Percentiles rank a stretch among this genome's conserved stretches.
phyloP scores from a whole-genome alignment of 2,329 filamentous ascomycete species.

The Gaeumannomyces tritici region DNA sequence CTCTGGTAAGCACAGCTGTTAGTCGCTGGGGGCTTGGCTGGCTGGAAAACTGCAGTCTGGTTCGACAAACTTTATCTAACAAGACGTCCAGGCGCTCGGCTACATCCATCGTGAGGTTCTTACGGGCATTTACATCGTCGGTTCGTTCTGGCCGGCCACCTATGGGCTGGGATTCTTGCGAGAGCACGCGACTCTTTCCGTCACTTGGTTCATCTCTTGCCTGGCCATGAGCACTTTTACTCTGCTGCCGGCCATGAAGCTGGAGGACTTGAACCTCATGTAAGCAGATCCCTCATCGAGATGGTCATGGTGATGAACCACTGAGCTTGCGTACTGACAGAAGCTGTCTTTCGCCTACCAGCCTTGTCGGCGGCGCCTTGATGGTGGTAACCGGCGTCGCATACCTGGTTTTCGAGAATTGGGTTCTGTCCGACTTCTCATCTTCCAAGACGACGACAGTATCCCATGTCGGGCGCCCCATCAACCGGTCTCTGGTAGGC shows the following conservation, averaged over 20 bases:
- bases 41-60: no score
- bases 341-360: constrained; percentile 20
- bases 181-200: constrained; percentile 52
- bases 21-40: not conserved
- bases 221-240: constrained; percentile 84
- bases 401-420: constrained; percentile 74
- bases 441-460: constrained; percentile 13
- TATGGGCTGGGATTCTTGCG: constrained; percentile 67
- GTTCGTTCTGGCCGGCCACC: constrained; percentile 65
- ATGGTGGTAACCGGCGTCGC: constrained; percentile 69
- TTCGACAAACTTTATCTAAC: constrained; percentile 2
- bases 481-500: constrained; percentile 54
- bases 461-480: constrained; percentile 20
- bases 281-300: constrained; percentile 27
- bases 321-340: not conserved
- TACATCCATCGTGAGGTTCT: constrained; percentile 88
- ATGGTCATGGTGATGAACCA: no score
- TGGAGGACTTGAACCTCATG: constrained; percentile 68
- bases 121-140: constrained; percentile 68
- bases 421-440: constrained; percentile 35
- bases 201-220: constrained; percentile 70
- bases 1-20: constrained; percentile 46
- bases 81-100: constrained; percentile 60
- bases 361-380: constrained; percentile 62
- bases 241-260: constrained; percentile 75